These are phyloP conservation scores for Cystobasidium ongulense DNA, from an alignment of 768 basidiomycete species.

Conservation along the genomic window DNA sequence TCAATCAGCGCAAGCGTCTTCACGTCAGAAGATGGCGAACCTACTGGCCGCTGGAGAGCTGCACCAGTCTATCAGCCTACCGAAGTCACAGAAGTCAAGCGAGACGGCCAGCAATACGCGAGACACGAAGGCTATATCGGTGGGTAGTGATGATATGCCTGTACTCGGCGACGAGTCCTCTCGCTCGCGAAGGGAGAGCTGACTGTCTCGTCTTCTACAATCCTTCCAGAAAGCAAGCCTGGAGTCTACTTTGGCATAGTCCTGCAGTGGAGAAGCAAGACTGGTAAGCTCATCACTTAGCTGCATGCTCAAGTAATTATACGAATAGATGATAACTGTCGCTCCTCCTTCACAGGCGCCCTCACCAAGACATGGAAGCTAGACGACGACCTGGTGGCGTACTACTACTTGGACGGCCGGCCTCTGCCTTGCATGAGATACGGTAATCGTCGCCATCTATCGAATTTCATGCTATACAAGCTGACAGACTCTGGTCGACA, in stretches of 20 bases:
- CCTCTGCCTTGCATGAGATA: conserved; percentile 21
- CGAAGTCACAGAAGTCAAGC: neutral
- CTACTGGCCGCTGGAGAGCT: conserved; percentile 1
- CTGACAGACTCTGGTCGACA: neutral
- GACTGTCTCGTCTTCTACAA: neutral
- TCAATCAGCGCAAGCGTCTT: conserved; percentile 16
- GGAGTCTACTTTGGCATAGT: conserved; percentile 15
- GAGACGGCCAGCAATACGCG: neutral
- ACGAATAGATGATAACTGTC: neutral
- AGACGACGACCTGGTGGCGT: conserved; percentile 16
- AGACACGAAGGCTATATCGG: conserved; percentile 1
- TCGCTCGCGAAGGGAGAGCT: neutral
- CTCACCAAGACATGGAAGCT: conserved; percentile 10
- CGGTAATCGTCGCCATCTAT: neutral
- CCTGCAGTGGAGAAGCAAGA: conserved; percentile 13
- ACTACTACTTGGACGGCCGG: conserved; percentile 20
- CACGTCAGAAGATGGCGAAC: conserved; percentile 7
- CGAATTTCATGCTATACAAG: neutral
- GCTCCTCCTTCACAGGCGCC: neutral
- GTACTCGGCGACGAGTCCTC: neutral
- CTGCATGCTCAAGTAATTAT: neutral
- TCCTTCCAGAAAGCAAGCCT: conserved; percentile 6
- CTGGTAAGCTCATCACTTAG: no score
- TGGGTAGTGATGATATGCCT: neutral
- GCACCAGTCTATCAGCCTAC: neutral